A percentile compares a stretch with the other conserved stretches of the same genome.
Evolutionary conservation across 805 yeast species (phyloP).

Genomic region (Middelhovenomyces tepae): DNA sequence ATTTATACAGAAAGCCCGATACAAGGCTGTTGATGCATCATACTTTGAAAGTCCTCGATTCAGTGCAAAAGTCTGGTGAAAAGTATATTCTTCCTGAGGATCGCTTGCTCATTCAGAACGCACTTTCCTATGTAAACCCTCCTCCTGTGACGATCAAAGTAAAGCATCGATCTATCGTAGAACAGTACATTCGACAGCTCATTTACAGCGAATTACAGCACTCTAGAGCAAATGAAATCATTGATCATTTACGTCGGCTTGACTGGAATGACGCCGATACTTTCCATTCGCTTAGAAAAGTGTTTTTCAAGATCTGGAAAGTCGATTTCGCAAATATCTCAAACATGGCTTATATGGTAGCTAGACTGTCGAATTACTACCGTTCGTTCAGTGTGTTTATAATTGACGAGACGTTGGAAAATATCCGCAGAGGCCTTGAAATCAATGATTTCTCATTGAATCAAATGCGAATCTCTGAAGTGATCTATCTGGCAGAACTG

Average conservation of each 20-base stretch:
- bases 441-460: slow-evolving; percentile 48
- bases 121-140: slow-evolving; percentile 24
- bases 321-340: slow-evolving; percentile 50
- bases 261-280: slow-evolving; percentile 39
- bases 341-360: slow-evolving; percentile 41
- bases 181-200: slow-evolving; percentile 39
- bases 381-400: slow-evolving; percentile 36
- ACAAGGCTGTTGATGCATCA: slow-evolving; percentile 51
- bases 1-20: slow-evolving; percentile 48
- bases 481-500: slow-evolving; percentile 51
- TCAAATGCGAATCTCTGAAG: slow-evolving; percentile 52
- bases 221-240: slow-evolving; percentile 29
- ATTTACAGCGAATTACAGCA: slow-evolving; percentile 42
- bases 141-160: slow-evolving; percentile 18
- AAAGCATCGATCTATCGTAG: slow-evolving; percentile 22
- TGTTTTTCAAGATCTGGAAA: slow-evolving; percentile 53
- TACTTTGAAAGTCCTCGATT: slow-evolving; percentile 48
- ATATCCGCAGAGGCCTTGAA: slow-evolving; percentile 59
- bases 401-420: slow-evolving; percentile 58
- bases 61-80: slow-evolving; percentile 32
- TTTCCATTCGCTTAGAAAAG: slow-evolving; percentile 27
- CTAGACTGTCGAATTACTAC: slow-evolving; percentile 28
- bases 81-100: slow-evolving; percentile 45
- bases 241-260: slow-evolving; percentile 34
- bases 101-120: slow-evolving; percentile 49